phyloP scores from a whole-genome alignment of 768 basidiomycete genomes.

The Cubamyces lactineus region DNA sequence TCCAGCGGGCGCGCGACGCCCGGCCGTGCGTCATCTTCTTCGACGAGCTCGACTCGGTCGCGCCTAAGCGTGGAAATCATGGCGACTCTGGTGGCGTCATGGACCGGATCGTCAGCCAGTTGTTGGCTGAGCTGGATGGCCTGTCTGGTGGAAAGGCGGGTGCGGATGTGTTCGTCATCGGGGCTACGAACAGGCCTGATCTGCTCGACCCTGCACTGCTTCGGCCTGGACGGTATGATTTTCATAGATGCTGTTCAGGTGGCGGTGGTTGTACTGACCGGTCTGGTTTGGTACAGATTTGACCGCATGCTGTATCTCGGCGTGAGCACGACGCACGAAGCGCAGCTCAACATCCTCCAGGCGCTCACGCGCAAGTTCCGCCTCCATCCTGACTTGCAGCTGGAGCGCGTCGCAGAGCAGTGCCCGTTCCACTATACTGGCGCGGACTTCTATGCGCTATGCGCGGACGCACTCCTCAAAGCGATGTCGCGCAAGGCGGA shows the following conservation, averaged over 20 bases:
- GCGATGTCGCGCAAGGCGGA: constrained; percentile 91
- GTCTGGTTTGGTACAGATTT: constrained; percentile 56
- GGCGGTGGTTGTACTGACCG: no score
- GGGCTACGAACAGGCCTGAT: constrained; percentile 94
- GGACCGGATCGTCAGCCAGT: constrained; percentile 96
- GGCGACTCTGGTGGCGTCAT: constrained; percentile 98
- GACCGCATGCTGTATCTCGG: constrained; percentile 97
- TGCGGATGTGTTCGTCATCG: constrained; percentile 88
- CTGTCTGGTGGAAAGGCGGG: constrained; percentile 67
- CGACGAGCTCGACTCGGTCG: constrained; percentile 93
- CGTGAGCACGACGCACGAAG: constrained; percentile 83
- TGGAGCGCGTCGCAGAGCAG: constrained; percentile 62
- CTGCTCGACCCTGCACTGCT: constrained; percentile 87
- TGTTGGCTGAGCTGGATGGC: constrained; percentile 92
- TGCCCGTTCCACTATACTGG: constrained; percentile 97
- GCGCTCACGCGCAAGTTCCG: constrained; percentile 94
- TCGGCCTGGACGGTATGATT: constrained; percentile 76
- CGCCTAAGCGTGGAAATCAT: constrained; percentile 92
- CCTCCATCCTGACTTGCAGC: constrained; percentile 66
- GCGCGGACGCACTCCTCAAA: constrained; percentile 94
- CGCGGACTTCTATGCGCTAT: constrained; percentile 97
- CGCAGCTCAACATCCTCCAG: constrained; percentile 83
- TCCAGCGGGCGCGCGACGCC: constrained; percentile 89
- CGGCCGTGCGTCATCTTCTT: constrained; percentile 96
- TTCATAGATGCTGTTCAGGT: no score